A percentile compares a stretch with the other conserved stretches of the same genome.
Evolutionary conservation across 2,329 filamentous ascomycete species (phyloP).

Genomic region (Cryphonectria nitschkei): DNA sequence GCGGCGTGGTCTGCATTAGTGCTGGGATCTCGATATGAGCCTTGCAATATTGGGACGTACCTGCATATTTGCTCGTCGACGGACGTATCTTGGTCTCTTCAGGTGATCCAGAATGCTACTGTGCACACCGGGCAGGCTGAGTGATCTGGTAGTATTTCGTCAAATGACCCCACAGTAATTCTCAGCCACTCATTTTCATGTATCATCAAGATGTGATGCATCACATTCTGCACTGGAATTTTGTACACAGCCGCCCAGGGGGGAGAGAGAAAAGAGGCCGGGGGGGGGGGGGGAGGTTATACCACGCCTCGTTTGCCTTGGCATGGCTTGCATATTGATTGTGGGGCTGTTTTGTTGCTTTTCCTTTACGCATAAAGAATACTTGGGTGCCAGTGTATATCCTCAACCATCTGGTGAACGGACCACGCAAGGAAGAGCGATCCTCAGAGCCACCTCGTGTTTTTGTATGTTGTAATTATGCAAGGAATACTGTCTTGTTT

Average conservation of each 20-base stretch:
- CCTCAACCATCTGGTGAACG: neutral
- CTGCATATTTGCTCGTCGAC: slow-evolving; percentile 1
- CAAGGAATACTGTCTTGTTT: neutral
- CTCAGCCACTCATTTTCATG: slow-evolving; percentile 1
- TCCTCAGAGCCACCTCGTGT: neutral
- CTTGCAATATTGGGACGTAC: slow-evolving; percentile 5
- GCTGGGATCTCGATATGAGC: slow-evolving; percentile 4
- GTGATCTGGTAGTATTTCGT: neutral
- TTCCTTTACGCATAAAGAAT: neutral
- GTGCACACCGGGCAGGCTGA: neutral
- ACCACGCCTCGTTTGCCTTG: neutral
- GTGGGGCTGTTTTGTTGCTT: too few species aligned
- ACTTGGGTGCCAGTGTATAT: neutral
- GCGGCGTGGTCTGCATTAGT: neutral
- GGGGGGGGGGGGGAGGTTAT: too few species aligned
- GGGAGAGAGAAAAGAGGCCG: too few species aligned
- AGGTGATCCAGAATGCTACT: neutral
- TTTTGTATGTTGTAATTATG: neutral
- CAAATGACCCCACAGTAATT: neutral
- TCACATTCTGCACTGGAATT: neutral
- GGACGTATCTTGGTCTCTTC: neutral
- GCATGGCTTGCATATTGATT: neutral
- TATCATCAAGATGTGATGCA: neutral
- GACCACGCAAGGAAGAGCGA: neutral
- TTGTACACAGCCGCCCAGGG: neutral